Conservation (phyloP, 805 yeast species). For the Cyberlindnera petersonii region DNA sequence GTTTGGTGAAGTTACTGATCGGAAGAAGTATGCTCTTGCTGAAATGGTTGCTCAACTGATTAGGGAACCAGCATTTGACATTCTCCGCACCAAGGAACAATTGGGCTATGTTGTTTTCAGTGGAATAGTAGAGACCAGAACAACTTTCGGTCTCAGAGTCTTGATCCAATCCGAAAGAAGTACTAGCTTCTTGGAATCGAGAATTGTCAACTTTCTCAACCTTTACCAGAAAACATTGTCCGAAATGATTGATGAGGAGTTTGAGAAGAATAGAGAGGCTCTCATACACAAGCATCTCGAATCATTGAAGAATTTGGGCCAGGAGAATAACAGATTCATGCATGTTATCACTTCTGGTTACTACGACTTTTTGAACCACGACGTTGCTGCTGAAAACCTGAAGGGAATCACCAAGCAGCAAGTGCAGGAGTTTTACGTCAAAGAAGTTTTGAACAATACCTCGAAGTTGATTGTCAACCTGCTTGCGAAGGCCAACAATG, state of each 20-base stretch:
- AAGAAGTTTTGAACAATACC: conserved; percentile 36
- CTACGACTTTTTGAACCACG: conserved; percentile 66
- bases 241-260: conserved; percentile 59
- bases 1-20: conserved; percentile 49
- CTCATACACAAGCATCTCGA: conserved; percentile 61
- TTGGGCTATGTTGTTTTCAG: conserved; percentile 92
- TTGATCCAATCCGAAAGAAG: conserved; percentile 82
- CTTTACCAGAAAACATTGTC: conserved; percentile 42
- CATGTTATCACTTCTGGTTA: conserved; percentile 67
- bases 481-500: conserved; percentile 40
- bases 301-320: conserved; percentile 71
- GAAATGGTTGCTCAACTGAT: conserved; percentile 69
- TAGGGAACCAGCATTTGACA: conserved; percentile 86
- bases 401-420: conserved; percentile 52
- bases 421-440: conserved; percentile 50
- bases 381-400: conserved; percentile 53
- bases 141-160: conserved; percentile 68
- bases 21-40: conserved; percentile 44
- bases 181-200: conserved; percentile 65
- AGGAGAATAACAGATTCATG: conserved; percentile 69
- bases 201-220: conserved; percentile 67
- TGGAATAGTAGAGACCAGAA: conserved; percentile 62
- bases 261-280: conserved; percentile 64
- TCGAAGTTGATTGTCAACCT: conserved; percentile 57
- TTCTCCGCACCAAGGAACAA: conserved; percentile 89